Percentiles rank a stretch among this genome's conserved stretches.
Conservation (phyloP, 768 basidiomycete species). For the Kwoniella botswanensis region DNA sequence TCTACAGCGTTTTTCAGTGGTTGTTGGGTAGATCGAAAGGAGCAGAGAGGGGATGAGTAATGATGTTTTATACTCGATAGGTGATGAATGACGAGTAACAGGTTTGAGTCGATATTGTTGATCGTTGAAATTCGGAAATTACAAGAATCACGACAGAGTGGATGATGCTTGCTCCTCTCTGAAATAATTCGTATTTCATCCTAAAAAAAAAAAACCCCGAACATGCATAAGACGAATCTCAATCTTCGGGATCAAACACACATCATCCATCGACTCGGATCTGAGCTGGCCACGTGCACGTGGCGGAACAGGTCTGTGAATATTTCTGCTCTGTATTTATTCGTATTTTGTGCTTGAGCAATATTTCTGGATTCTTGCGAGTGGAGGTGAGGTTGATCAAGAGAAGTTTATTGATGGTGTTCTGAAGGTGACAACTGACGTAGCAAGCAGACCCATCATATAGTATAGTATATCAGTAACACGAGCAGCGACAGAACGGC, state of each 20-base stretch:
- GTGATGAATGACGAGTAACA: background rate
- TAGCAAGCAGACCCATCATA: background rate
- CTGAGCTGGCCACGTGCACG: background rate
- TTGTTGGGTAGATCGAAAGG: background rate
- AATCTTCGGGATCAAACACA: conserved; percentile 3
- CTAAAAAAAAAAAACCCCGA: background rate
- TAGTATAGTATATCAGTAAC: background rate
- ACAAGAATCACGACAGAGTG: conserved; percentile 3
- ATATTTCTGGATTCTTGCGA: background rate
- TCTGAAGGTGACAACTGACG: background rate
- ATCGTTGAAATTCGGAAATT: conserved; percentile 14
- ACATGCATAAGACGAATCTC: background rate
- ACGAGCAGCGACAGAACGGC: no score
- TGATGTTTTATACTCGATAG: background rate
- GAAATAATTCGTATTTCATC: background rate
- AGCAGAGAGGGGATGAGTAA: background rate
- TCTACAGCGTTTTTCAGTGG: conserved; percentile 8
- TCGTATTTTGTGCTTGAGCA: background rate
- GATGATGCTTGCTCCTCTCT: background rate
- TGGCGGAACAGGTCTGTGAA: background rate
- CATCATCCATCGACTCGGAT: background rate
- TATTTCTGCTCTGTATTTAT: conserved; percentile 1
- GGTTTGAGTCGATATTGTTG: background rate
- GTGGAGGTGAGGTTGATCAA: conserved; percentile 6
- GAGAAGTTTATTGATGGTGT: conserved; percentile 2